Percentiles rank a stretch among this genome's conserved stretches.
These are phyloP conservation scores for Schizopora paradoxa DNA, from an alignment of 1,284 basidiomycete species.

Conservation along the genomic window DNA sequence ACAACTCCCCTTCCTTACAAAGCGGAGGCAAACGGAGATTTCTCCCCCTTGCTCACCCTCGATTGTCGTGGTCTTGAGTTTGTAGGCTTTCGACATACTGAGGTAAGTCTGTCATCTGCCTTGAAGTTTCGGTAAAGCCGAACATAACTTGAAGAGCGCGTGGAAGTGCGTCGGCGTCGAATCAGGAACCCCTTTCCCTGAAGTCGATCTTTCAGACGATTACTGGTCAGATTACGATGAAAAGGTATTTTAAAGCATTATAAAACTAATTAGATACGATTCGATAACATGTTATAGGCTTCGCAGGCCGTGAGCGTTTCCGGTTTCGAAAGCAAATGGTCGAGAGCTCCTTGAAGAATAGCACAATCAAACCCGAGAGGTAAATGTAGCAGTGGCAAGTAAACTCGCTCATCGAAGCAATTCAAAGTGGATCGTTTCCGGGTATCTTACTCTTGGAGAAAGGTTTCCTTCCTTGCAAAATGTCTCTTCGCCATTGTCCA, in stretches of 20 bases:
- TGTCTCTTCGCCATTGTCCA: constrained; percentile 19
- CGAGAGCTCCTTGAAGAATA: constrained; percentile 40
- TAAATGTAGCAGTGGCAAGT: constrained; percentile 14
- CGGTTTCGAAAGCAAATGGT: constrained; percentile 57
- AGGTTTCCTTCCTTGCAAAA: constrained; percentile 20
- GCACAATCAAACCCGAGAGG: background rate
- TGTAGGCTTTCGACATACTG: constrained; percentile 61
- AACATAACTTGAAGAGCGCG: constrained; percentile 40
- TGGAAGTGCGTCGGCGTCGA: constrained; percentile 66
- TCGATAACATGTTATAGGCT: constrained; percentile 36
- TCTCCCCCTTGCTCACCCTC: constrained; percentile 56
- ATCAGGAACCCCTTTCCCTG: constrained; percentile 49
- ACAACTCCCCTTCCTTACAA: constrained; percentile 50
- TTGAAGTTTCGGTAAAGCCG: constrained; percentile 4
- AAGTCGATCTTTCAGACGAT: constrained; percentile 55
- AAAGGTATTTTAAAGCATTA: constrained; percentile 42
- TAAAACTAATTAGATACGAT: background rate
- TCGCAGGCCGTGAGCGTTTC: constrained; percentile 60
- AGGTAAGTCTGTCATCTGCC: constrained; percentile 31
- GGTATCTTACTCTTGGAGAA: background rate
- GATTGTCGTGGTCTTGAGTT: constrained; percentile 81
- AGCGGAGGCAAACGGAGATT: constrained; percentile 49
- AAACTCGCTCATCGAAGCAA: too few relatives aligned
- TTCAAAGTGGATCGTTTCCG: too few relatives aligned
- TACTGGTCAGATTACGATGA: constrained; percentile 84